Evolutionary conservation across 768 basidiomycete genomes (phyloP).

Genomic region (Mycena venus): DNA sequence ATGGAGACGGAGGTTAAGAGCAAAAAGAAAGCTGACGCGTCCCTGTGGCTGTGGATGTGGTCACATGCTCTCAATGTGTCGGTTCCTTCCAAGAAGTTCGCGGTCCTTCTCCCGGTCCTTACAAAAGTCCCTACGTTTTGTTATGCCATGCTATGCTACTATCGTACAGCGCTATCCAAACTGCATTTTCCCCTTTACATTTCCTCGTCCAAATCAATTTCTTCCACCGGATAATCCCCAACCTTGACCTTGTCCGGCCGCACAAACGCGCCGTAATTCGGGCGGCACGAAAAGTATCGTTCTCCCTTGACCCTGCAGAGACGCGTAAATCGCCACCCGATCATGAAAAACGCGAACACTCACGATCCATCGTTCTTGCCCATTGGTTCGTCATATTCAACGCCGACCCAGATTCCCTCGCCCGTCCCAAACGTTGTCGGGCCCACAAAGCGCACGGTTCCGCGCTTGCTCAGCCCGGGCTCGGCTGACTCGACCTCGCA

Average conservation of each 20-base stretch:
- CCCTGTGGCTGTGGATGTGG: too few species aligned
- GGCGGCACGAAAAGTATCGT: conserved; percentile 85
- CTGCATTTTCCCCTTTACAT: conserved; percentile 57
- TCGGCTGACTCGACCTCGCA: conserved; percentile 87
- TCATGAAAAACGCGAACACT: conserved; percentile 49
- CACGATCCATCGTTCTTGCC: conserved; percentile 97
- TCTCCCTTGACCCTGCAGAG: conserved; percentile 81
- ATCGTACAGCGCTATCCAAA: conserved; percentile 11
- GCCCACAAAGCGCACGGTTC: conserved; percentile 90
- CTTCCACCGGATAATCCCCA: conserved; percentile 91
- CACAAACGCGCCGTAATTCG: conserved; percentile 89
- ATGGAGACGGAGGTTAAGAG: too few species aligned
- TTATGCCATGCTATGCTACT: not conserved
- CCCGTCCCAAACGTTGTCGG: conserved; percentile 79
- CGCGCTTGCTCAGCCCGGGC: conserved; percentile 80
- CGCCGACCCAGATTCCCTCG: conserved; percentile 85
- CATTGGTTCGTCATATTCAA: conserved; percentile 95
- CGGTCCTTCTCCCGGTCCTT: not conserved
- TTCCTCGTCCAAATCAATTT: conserved; percentile 82
- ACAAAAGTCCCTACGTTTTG: not conserved
- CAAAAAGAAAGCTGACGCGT: too few species aligned
- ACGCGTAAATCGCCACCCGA: conserved; percentile 5
- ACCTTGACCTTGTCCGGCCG: conserved; percentile 83
- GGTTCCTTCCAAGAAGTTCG: not conserved
- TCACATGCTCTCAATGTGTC: too few species aligned